Percentiles rank a stretch among this genome's conserved stretches.
Evolutionary conservation across 2,329 filamentous ascomycete genomes (phyloP).

Genomic region (Diplodia corticola): DNA sequence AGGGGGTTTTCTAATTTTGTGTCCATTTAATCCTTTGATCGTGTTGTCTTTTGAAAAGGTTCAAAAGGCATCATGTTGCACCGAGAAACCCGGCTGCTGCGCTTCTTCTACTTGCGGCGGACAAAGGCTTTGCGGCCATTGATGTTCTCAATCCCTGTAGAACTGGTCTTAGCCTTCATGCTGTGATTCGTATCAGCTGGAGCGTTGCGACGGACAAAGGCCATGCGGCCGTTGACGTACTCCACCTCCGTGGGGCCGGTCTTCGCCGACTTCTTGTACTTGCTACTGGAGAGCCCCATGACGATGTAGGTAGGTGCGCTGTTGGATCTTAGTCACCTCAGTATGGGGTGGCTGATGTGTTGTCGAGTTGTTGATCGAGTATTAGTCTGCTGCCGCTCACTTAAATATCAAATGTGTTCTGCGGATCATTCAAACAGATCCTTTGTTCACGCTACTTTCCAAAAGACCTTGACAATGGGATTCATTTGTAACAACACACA

Average conservation of each 20-base stretch:
- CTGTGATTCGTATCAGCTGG: too few species aligned
- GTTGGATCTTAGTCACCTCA: background rate
- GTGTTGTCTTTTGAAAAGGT: too few species aligned
- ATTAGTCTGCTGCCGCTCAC: too few species aligned
- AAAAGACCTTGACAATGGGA: background rate
- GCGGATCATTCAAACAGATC: background rate
- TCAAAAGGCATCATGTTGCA: too few species aligned
- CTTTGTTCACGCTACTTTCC: background rate
- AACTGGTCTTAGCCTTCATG: too few species aligned
- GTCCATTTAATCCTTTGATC: too few species aligned
- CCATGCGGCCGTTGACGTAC: background rate
- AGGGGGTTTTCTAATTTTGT: too few species aligned
- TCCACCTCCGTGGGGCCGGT: background rate
- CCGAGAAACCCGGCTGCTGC: too few species aligned
- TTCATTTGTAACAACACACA: background rate
- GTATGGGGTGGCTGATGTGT: background rate
- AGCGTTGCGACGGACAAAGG: background rate
- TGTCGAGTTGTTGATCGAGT: background rate
- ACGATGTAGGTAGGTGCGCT: background rate
- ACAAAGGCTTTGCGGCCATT: too few species aligned
- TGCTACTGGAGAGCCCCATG: background rate
- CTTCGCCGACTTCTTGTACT: background rate
- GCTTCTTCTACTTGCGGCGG: too few species aligned
- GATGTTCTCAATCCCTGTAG: too few species aligned
- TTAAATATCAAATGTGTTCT: background rate